Evolutionary conservation across 345 rosid species (phyloP).

Genomic region (Populus alba): DNA sequence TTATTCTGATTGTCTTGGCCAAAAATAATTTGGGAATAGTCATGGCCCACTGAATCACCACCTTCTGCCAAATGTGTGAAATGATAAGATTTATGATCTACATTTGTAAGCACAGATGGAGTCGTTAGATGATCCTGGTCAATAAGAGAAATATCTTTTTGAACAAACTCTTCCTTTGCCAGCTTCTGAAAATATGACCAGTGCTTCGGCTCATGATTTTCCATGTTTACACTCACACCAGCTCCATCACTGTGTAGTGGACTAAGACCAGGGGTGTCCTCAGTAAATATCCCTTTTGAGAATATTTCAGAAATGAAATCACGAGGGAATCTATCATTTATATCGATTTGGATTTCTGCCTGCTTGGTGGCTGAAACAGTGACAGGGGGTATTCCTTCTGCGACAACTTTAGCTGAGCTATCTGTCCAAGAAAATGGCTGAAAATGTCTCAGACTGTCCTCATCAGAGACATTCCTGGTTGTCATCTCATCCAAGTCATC

Average conservation of each 20-base stretch:
- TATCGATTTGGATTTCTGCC: constrained; percentile 76
- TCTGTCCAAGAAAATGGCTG: constrained; percentile 34
- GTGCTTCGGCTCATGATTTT: constrained; percentile 67
- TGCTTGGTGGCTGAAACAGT: constrained; percentile 44
- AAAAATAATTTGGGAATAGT: constrained; percentile 41
- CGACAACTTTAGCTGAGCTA: constrained; percentile 31
- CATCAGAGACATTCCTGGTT: constrained; percentile 1
- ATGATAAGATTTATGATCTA: constrained; percentile 31
- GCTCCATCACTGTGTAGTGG: constrained; percentile 54
- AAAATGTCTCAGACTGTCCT: constrained; percentile 17
- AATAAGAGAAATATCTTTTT: constrained; percentile 53
- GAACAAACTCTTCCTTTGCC: constrained; percentile 63
- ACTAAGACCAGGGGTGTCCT: constrained; percentile 41
- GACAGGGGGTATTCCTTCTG: constrained; percentile 30
- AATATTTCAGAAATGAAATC: constrained; percentile 79
- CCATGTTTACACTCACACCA: constrained; percentile 65
- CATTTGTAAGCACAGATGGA: constrained; percentile 30
- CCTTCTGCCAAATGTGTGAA: constrained; percentile 38
- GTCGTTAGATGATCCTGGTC: constrained; percentile 49
- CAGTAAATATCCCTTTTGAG: constrained; percentile 51
- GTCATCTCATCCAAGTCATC: constrained; percentile 16
- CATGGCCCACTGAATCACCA: constrained; percentile 35
- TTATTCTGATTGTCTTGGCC: constrained; percentile 39
- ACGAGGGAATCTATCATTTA: constrained; percentile 77
- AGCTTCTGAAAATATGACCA: constrained; percentile 88